phyloP scores from a whole-genome alignment of 2,329 filamentous ascomycete species.

The Penicillium carneum region DNA sequence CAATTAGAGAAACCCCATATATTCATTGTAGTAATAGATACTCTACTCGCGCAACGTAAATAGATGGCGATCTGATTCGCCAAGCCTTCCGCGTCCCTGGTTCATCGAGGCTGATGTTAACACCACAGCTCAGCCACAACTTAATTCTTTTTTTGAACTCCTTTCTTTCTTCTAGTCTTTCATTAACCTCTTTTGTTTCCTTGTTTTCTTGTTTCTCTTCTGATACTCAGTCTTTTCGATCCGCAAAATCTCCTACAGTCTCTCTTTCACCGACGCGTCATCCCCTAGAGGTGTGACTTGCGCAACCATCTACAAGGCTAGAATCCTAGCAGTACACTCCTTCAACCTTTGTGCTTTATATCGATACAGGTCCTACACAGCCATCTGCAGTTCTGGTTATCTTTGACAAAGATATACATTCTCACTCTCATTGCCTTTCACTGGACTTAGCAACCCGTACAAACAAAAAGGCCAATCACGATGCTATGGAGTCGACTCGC shows the following conservation, averaged over 20 bases:
- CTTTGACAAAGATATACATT: background rate
- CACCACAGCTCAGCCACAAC: constrained; percentile 23
- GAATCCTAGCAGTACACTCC: constrained; percentile 13
- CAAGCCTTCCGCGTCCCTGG: constrained; percentile 23
- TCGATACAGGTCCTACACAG: background rate
- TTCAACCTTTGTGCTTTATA: constrained; percentile 18
- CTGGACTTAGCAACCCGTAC: constrained; percentile 6
- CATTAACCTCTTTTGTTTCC: constrained; percentile 24
- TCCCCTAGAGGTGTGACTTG: constrained; percentile 29
- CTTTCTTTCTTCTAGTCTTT: constrained; percentile 21
- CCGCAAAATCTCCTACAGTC: constrained; percentile 14
- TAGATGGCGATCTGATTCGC: constrained; percentile 12
- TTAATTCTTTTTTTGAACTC: constrained; percentile 13
- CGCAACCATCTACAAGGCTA: constrained; percentile 7
- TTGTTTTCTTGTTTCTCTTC: constrained; percentile 11
- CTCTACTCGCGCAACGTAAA: background rate
- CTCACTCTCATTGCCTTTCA: background rate
- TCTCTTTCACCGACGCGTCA: constrained; percentile 26
- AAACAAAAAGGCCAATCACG: constrained; percentile 19
- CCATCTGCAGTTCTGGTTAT: background rate
- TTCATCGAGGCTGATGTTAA: constrained; percentile 21
- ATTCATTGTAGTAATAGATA: background rate
- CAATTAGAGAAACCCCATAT: background rate
- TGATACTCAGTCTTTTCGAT: constrained; percentile 17
- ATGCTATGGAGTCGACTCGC: constrained; percentile 40